Evolutionary conservation across 1,284 basidiomycete species (phyloP).

Genomic region (Bjerkandera adusta): DNA sequence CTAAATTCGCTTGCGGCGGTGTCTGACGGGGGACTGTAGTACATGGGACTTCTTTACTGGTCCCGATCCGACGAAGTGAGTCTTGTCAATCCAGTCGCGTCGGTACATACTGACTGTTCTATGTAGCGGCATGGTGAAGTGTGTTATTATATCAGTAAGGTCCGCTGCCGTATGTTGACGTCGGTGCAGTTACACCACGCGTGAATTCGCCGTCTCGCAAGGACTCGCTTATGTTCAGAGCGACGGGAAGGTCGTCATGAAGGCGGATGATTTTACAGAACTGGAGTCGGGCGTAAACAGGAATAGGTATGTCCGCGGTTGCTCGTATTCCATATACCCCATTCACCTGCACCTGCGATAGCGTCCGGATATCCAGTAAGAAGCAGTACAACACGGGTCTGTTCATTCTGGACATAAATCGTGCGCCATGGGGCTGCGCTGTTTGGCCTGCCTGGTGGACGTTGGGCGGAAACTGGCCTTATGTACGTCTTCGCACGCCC

Average conservation of each 20-base stretch:
- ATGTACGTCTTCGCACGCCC: too few relatives aligned
- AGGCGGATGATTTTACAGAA: slow-evolving; percentile 63
- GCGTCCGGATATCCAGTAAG: slow-evolving; percentile 59
- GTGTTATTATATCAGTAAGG: slow-evolving; percentile 24
- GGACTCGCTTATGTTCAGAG: slow-evolving; percentile 52
- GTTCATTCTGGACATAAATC: slow-evolving; percentile 67
- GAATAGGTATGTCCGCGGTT: slow-evolving; percentile 46
- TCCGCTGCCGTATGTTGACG: too few relatives aligned
- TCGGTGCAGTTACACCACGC: slow-evolving; percentile 48
- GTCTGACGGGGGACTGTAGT: slow-evolving; percentile 31
- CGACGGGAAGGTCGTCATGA: slow-evolving; percentile 66
- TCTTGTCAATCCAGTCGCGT: slow-evolving; percentile 13
- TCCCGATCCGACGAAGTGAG: slow-evolving; percentile 65
- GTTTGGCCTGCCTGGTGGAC: slow-evolving; percentile 72
- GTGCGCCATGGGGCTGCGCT: slow-evolving; percentile 72
- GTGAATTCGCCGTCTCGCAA: slow-evolving; percentile 42
- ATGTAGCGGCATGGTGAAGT: slow-evolving; percentile 60
- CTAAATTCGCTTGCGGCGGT: background rate
- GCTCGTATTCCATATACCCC: background rate
- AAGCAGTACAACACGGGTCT: slow-evolving; percentile 61
- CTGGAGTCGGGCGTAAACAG: slow-evolving; percentile 50
- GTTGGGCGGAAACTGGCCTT: slow-evolving; percentile 55
- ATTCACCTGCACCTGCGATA: slow-evolving; percentile 21
- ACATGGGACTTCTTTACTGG: slow-evolving; percentile 58
- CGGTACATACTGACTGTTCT: slow-evolving; percentile 3